Evolutionary conservation across 2,329 filamentous ascomycete genomes (phyloP).

Genomic region (Ceratocystis colombiana): DNA sequence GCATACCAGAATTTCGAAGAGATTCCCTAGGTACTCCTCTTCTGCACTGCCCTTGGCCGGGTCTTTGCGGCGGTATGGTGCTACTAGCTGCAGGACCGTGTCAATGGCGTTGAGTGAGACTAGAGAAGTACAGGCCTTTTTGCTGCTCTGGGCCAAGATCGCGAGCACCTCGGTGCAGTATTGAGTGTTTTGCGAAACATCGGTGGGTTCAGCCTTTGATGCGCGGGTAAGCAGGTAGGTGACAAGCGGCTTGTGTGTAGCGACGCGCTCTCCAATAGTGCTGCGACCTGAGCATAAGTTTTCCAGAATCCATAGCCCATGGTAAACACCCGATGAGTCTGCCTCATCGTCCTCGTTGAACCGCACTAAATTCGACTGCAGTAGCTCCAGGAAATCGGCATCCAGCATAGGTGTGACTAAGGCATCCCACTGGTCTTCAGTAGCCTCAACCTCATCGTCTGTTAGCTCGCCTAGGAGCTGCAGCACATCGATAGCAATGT

Average conservation of each 20-base stretch:
- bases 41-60: conserved; percentile 78
- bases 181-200: conserved; percentile 82
- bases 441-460: conserved; percentile 67
- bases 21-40: conserved; percentile 88
- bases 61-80: conserved; percentile 75
- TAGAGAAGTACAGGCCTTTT: conserved; percentile 53
- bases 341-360: conserved; percentile 63
- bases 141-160: conserved; percentile 70
- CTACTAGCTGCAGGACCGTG: conserved; percentile 67
- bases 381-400: conserved; percentile 57
- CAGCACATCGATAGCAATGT: conserved; percentile 84
- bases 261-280: conserved; percentile 61
- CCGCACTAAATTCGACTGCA: conserved; percentile 67
- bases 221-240: conserved; percentile 70
- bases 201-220: conserved; percentile 37
- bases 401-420: conserved; percentile 59
- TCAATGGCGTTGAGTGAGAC: conserved; percentile 64
- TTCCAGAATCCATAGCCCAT: conserved; percentile 72
- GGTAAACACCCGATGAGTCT: conserved; percentile 78
- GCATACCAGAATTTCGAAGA: conserved; percentile 79
- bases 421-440: conserved; percentile 61
- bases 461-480: conserved; percentile 85
- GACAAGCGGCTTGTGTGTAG: conserved; percentile 56
- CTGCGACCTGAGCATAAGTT: conserved; percentile 63
- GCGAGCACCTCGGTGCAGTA: conserved; percentile 88